Base-by-base conservation (phyloP, 2,329 filamentous ascomycete genomes). In the Talaromyces sp. region DNA sequence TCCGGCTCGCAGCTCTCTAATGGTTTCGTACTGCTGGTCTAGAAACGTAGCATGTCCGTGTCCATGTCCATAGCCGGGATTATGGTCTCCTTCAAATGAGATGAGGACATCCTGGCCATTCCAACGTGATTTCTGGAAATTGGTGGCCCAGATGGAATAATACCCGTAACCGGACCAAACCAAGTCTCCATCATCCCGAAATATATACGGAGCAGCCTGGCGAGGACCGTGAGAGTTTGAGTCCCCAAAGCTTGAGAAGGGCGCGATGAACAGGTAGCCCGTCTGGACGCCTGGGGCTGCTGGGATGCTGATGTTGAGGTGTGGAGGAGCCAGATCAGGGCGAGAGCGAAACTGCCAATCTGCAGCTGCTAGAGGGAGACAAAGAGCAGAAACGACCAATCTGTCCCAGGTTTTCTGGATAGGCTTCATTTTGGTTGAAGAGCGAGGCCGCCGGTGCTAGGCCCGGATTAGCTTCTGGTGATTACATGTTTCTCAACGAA, bases 141-240 rank as follows among this genome's bases (percentile, higher is more conserved):
- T 85, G 63, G 79, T 79, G 0, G 78, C 70, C 79, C 82, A 85
- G 68, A 81, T 81, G 34, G 78, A 79, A 65, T 80, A 83, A 66
- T 81, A 79, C 4, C 77, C 78, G 59, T 83, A 83, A 2, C 84
- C 82, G 0, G 83, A 85, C 83, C 83, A 86, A 27, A 87, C 75
- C 0, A 86, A 74, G 56, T 85, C 82, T 1, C 83, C 83, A 34
- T 82, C 72, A 65, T 84, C 78, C 5, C 78, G 76, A 65, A 85
- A 81, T 65, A 86, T 86, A 68, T 86, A 86, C 0, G 83, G 80
- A 0, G 75, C 82, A 1, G 82, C 76, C 69, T 85, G 83, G 5
- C 78, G 76, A 1, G 83, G 82, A 0, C 80, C 81, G 61, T 80
- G 28, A 31, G n/a, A 31, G 16, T 27, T 44, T 6, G n/a, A 18